These are phyloP conservation scores for Backusella australiensis DNA, from an alignment of 192 early-diverging fungal genomes.

Conservation along the genomic window DNA sequence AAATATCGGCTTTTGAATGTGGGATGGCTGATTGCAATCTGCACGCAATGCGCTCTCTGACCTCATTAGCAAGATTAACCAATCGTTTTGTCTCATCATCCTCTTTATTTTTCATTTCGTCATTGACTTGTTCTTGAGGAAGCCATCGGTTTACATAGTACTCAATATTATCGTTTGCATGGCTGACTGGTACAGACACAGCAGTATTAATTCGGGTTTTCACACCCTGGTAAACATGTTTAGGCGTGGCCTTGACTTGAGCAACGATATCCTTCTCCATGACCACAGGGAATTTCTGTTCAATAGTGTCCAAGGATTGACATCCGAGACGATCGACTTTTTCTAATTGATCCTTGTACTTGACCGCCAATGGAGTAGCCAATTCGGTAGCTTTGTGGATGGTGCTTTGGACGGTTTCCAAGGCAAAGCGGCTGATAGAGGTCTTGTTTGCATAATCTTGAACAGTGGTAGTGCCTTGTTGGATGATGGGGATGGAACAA, in stretches of 20 bases:
- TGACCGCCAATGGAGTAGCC: conserved; percentile 32
- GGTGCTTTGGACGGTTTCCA: conserved; percentile 26
- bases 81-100: conserved; percentile 27
- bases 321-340: conserved; percentile 59
- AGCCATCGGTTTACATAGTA: conserved; percentile 35
- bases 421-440: conserved; percentile 27
- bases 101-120: conserved; percentile 15
- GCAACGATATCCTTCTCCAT: conserved; percentile 55
- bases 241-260: conserved; percentile 48
- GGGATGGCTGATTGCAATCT: conserved; percentile 23
- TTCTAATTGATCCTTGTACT: conserved; percentile 53
- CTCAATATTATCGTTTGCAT: conserved; percentile 54
- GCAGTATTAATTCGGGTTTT: conserved; percentile 54
- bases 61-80: conserved; percentile 21
- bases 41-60: conserved; percentile 18
- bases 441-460: conserved; percentile 30
- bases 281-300: conserved; percentile 58
- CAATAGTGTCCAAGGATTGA: conserved; percentile 63
- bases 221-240: conserved; percentile 36
- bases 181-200: conserved; percentile 49
- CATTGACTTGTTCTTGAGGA: conserved; percentile 29
- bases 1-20: conserved; percentile 19
- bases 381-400: conserved; percentile 22
- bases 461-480: conserved; percentile 19
- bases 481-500: conserved; percentile 31